These are phyloP conservation scores for Umbilicaria muhlenbergii DNA, from an alignment of 495 filamentous ascomycete species.

Conservation along the genomic window DNA sequence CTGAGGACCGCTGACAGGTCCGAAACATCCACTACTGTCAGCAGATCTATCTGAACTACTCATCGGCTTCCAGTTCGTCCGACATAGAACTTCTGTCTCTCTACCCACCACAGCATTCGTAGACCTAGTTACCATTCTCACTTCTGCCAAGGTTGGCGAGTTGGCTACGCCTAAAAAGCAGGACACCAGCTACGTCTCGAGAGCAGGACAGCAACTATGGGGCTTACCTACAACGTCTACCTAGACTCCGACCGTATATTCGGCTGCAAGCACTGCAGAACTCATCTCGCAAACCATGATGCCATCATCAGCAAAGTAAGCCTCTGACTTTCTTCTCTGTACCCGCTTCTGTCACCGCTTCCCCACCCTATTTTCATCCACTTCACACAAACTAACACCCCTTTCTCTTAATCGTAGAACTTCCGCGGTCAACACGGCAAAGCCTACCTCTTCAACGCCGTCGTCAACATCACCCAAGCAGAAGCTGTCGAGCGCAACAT, in stretches of 20 bases:
- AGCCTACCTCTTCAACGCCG: conserved; percentile 86
- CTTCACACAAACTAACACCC: neutral
- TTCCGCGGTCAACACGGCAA: conserved; percentile 98
- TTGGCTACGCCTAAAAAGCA: neutral
- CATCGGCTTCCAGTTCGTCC: no score
- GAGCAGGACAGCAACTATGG: conserved; percentile 42
- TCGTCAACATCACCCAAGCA: conserved; percentile 73
- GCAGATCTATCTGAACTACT: no score
- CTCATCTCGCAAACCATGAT: conserved; percentile 85
- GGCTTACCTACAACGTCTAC: conserved; percentile 90
- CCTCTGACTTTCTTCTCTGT: conserved; percentile 6
- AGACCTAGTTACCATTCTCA: no score
- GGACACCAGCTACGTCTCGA: conserved; percentile 46
- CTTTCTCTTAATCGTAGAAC: conserved; percentile 42
- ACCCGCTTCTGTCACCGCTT: conserved; percentile 1
- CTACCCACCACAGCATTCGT: no score
- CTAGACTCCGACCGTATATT: conserved; percentile 81
- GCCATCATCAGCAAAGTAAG: conserved; percentile 88
- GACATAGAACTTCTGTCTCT: no score
- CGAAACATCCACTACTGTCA: no score
- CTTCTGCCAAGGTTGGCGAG: no score
- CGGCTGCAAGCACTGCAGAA: conserved; percentile 91
- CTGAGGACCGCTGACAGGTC: no score
- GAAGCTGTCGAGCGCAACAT: conserved; percentile 88
- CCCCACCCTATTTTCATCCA: conserved; percentile 4